A percentile compares a stretch with the other conserved stretches of the same genome.
Evolutionary conservation across 2,329 filamentous ascomycete species (phyloP).

Genomic region (Hirsutella rhossiliensis): DNA sequence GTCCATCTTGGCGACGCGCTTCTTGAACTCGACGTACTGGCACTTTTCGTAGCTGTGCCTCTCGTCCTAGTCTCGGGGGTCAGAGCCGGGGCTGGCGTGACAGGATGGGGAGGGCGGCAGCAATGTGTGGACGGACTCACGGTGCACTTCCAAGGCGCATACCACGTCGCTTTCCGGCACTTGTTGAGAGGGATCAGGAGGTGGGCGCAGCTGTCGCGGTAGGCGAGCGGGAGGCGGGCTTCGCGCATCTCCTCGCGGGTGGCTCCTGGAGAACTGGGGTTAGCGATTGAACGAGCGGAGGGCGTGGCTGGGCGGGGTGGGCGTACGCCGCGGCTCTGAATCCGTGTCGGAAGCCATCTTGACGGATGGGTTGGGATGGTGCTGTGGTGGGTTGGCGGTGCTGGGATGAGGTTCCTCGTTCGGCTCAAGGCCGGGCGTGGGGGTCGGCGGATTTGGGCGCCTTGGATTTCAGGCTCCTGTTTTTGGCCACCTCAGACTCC

Average conservation of each 20-base stretch:
- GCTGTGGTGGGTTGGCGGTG: background rate
- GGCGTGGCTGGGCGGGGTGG: background rate
- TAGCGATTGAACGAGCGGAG: background rate
- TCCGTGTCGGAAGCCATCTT: constrained; percentile 24
- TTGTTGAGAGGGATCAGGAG: constrained; percentile 92
- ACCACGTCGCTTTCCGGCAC: constrained; percentile 85
- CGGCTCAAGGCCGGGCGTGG: background rate
- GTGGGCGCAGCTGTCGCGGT: constrained; percentile 91
- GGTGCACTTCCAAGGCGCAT: constrained; percentile 95
- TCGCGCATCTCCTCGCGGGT: constrained; percentile 90
- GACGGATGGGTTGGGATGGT: constrained; percentile 15
- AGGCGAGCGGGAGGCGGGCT: constrained; percentile 74
- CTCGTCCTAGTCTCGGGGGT: constrained; percentile 54
- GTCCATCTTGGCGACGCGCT: constrained; percentile 96
- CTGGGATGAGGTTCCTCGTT: background rate
- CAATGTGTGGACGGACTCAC: constrained; percentile 51
- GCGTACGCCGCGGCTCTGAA: constrained; percentile 26
- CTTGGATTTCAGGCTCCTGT: too few species aligned
- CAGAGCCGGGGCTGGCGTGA: background rate
- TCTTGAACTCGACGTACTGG: constrained; percentile 98
- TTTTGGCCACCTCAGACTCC: too few species aligned
- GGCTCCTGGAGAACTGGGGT: constrained; percentile 42
- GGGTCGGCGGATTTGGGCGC: too few species aligned
- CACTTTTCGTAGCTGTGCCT: constrained; percentile 98
- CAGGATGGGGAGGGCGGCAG: background rate